A percentile compares a stretch with the other conserved stretches of the same genome.
Evolutionary conservation across 805 yeast species (phyloP).

Genomic region (Kazachstania martiniae): DNA sequence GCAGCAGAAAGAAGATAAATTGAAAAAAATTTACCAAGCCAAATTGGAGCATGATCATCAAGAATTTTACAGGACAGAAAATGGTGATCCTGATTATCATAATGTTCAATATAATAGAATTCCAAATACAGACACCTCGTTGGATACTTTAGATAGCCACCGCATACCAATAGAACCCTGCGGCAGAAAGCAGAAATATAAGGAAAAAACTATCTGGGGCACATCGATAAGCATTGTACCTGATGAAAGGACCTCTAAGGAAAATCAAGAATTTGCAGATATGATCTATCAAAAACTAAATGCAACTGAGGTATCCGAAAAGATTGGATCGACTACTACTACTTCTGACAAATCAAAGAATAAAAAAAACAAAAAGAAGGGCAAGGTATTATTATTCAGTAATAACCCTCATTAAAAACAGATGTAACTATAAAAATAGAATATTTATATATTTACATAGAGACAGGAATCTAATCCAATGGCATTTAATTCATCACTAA

Average conservation of each 20-base stretch:
- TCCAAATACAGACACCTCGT: not conserved
- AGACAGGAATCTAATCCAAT: no score
- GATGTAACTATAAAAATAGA: no score
- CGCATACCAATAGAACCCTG: not conserved
- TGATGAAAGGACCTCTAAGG: slow-evolving; percentile 30
- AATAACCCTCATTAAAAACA: slow-evolving; percentile 4
- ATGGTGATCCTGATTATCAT: slow-evolving; percentile 29
- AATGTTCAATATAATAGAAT: slow-evolving; percentile 24
- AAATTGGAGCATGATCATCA: slow-evolving; percentile 47
- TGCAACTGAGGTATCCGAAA: slow-evolving; percentile 22
- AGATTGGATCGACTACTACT: not conserved
- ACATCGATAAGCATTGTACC: slow-evolving; percentile 33
- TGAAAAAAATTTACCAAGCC: slow-evolving; percentile 43
- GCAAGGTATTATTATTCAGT: slow-evolving; percentile 20
- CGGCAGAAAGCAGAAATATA: slow-evolving; percentile 13
- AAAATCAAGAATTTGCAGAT: slow-evolving; percentile 38
- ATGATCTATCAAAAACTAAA: slow-evolving; percentile 43
- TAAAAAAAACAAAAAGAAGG: slow-evolving; percentile 42
- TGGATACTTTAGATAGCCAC: slow-evolving; percentile 1
- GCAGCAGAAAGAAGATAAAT: slow-evolving; percentile 49
- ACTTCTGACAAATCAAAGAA: slow-evolving; percentile 16
- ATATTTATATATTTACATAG: no score
- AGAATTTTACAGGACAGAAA: slow-evolving; percentile 51
- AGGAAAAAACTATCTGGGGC: slow-evolving; percentile 66
- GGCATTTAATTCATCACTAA: no score